phyloP scores from a whole-genome alignment of 2,329 filamentous ascomycete genomes.

The Eutypella sp. region DNA sequence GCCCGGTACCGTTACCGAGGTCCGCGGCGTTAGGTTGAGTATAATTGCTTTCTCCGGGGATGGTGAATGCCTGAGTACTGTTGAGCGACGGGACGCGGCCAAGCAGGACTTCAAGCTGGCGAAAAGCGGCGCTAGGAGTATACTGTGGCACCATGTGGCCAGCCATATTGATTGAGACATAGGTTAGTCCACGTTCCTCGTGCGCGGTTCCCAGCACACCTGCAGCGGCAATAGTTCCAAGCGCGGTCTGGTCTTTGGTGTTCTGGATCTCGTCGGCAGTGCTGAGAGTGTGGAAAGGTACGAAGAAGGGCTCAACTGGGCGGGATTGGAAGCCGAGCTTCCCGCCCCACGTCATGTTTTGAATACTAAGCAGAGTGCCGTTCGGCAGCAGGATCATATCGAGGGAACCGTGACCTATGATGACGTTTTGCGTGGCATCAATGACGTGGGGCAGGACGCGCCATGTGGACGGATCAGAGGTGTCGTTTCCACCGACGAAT shows the following conservation, averaged over 20 bases:
- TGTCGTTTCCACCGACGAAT: constrained; percentile 41
- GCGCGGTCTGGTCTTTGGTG: constrained; percentile 14
- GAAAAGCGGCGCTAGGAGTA: constrained; percentile 61
- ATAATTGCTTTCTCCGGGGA: constrained; percentile 16
- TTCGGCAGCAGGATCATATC: constrained; percentile 66
- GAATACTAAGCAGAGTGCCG: constrained; percentile 66
- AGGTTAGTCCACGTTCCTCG: constrained; percentile 73
- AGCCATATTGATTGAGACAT: constrained; percentile 55
- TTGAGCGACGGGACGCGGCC: constrained; percentile 52
- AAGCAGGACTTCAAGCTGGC: constrained; percentile 71
- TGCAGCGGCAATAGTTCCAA: constrained; percentile 48
- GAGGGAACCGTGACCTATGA: constrained; percentile 67
- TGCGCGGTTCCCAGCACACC: constrained; percentile 67
- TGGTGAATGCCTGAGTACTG: constrained; percentile 22
- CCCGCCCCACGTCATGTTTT: constrained; percentile 79
- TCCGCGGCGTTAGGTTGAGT: constrained; percentile 18
- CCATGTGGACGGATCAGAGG: constrained; percentile 48
- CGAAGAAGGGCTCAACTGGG: constrained; percentile 61
- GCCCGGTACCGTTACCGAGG: constrained; percentile 25
- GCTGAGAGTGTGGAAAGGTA: constrained; percentile 56
- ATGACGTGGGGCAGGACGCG: constrained; percentile 65
- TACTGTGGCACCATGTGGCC: constrained; percentile 70
- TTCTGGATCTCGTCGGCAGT: constrained; percentile 20
- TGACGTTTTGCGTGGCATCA: constrained; percentile 65
- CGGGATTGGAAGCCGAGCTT: constrained; percentile 60